phyloP scores from a whole-genome alignment of 768 basidiomycete genomes.

The Lentinula guzmanii region DNA sequence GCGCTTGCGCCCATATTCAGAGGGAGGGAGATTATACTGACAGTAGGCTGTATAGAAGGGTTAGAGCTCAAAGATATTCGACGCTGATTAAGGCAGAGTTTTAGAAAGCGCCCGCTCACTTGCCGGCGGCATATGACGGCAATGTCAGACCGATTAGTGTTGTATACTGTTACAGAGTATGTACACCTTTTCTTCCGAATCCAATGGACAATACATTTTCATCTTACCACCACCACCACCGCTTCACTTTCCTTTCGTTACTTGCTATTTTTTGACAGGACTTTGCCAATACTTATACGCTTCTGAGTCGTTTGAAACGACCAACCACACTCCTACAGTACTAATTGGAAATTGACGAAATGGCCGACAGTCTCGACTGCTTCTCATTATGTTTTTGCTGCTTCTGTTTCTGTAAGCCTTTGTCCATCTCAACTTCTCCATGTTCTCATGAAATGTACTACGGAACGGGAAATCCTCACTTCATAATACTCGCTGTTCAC shows the following conservation, averaged over 20 bases:
- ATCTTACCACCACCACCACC: background rate
- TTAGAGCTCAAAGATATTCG: too few relatives aligned
- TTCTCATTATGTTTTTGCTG: conserved; percentile 4
- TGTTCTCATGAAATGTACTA: background rate
- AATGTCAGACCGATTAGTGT: too few relatives aligned
- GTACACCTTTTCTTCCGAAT: too few relatives aligned
- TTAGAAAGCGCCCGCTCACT: too few relatives aligned
- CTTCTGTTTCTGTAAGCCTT: conserved; percentile 2
- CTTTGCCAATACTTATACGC: background rate
- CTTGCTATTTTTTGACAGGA: background rate
- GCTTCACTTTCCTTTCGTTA: background rate
- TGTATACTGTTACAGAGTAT: too few relatives aligned
- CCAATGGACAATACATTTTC: background rate
- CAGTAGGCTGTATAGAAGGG: too few relatives aligned
- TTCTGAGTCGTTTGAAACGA: background rate
- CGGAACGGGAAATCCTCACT: background rate
- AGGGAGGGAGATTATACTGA: background rate
- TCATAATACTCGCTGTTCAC: background rate
- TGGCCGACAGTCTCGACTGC: background rate
- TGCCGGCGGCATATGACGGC: too few relatives aligned
- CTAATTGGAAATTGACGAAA: background rate
- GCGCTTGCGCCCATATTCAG: background rate
- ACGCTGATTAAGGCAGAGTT: too few relatives aligned
- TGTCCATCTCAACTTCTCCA: background rate
- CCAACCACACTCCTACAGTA: background rate